Evolutionary conservation across 2,329 filamentous ascomycete genomes (phyloP).

Genomic region (Tetracladium maxilliforme): DNA sequence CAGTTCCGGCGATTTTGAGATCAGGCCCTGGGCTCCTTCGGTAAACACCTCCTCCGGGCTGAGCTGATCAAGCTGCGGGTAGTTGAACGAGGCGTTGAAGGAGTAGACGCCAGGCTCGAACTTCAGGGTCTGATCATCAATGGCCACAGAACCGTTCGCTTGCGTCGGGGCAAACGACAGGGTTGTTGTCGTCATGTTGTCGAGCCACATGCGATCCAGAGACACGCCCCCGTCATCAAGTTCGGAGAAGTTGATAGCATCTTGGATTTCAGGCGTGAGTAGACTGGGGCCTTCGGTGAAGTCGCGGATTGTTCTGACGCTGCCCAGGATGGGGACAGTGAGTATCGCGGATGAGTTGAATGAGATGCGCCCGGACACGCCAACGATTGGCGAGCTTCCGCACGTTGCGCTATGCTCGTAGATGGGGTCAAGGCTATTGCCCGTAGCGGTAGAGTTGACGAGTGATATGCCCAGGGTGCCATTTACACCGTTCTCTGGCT

Average conservation of each 20-base stretch:
- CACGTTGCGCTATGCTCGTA: conserved; percentile 20
- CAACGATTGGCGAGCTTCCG: too few species aligned
- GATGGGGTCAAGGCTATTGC: conserved; percentile 29
- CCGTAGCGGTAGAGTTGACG: conserved; percentile 27
- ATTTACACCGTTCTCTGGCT: conserved; percentile 34
- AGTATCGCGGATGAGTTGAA: conserved; percentile 43
- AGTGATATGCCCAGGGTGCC: conserved; percentile 36
- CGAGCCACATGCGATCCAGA: conserved; percentile 42
- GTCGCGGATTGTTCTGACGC: conserved; percentile 46
- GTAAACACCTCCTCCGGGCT: conserved; percentile 32
- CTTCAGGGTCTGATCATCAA: conserved; percentile 24
- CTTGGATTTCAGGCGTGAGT: conserved; percentile 35
- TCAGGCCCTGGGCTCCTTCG: conserved; percentile 25
- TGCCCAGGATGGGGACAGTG: conserved; percentile 41
- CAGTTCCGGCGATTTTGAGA: conserved; percentile 26
- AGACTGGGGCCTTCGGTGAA: conserved; percentile 42
- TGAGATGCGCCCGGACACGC: conserved; percentile 34
- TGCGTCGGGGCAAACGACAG: conserved; percentile 27
- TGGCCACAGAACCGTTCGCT: conserved; percentile 15
- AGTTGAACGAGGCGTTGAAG: conserved; percentile 45
- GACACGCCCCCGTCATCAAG: conserved; percentile 25
- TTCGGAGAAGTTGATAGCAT: conserved; percentile 27
- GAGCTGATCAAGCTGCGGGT: conserved; percentile 43
- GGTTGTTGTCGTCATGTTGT: conserved; percentile 41
- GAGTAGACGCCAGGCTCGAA: conserved; percentile 38